Evolutionary conservation across 306 rosid genomes (phyloP), one percentile per base, ranked within the genome.

Genomic region (Vachellia pachyceras): DNA sequence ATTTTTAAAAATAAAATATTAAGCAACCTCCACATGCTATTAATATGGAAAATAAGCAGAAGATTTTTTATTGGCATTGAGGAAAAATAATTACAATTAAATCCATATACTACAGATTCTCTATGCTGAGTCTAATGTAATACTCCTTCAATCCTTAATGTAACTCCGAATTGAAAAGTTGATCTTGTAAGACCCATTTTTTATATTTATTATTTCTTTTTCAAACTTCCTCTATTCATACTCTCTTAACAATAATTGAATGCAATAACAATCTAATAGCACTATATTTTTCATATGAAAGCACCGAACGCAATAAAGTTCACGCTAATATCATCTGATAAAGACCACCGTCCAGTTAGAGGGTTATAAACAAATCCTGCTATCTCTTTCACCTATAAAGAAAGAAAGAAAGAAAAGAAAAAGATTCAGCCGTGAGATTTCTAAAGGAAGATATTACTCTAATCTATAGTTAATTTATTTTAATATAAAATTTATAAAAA

Each of bases 361-460:
- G 98, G 98, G 84, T 90, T 85, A 85, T 87, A 93, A 55, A 72
- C 92, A 79, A 93, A 87, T 49, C 99, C 98, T 3, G 99, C 99
- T 92, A 95, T 93, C 86, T 93, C 99, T 85, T 90, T 83, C 58
- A 95, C 97, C 98, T 91, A 87, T 41, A 41, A 58, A 37, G 23
- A 83, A 85, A 78, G 52, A n/a, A 50, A 73, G 57, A 3, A n/a
- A n/a, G n/a, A 14, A 4, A 10, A 50, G 13, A 50, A 13, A 5
- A 29, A 54, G 22, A 65, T 14, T 35, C 22, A 17, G 15, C 5
- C 10, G 13, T 7, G 72, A 67, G 72, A 67, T 39, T 39, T 18
- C 1, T 5, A 22, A 42, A 15, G 35, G n/a, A 42, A 8, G 33
- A 10, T 15, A 29, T 57, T 36, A 68, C 58, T 54, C 61, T 54